Evolutionary conservation across 352 stramenopile genomes (phyloP).

Genomic region (Globisporangium uncinulatum): DNA sequence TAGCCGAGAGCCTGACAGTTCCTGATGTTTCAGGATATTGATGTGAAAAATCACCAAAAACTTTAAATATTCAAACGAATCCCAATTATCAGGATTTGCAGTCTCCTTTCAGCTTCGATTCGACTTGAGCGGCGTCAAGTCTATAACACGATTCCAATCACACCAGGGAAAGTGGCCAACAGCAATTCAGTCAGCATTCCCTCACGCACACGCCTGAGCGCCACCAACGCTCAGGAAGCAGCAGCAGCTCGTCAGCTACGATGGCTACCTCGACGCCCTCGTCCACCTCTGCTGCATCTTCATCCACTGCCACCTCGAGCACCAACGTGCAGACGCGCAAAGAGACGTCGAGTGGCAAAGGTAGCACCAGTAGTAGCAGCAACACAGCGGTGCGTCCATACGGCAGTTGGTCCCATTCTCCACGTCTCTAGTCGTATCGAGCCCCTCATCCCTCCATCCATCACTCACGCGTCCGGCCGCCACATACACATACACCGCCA

Average conservation of each 20-base stretch:
- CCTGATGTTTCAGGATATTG: too few species aligned
- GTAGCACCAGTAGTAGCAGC: constrained; percentile 1
- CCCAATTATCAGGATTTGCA: neutral
- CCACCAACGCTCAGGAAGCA: neutral
- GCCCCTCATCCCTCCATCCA: neutral
- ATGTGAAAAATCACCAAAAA: neutral
- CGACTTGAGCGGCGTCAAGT: neutral
- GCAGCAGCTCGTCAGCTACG: neutral
- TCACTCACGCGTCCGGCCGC: neutral
- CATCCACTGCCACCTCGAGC: neutral
- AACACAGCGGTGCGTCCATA: neutral
- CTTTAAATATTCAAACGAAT: constrained; percentile 2
- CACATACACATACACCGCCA: neutral
- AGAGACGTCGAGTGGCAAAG: constrained; percentile 2
- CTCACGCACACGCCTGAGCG: too few species aligned
- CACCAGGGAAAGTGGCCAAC: too few species aligned
- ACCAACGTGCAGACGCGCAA: neutral
- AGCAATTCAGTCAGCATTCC: too few species aligned
- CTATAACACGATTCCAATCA: neutral
- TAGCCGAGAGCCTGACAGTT: too few species aligned
- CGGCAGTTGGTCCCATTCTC: neutral
- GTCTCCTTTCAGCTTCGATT: neutral
- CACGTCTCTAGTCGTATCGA: neutral
- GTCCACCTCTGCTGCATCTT: neutral
- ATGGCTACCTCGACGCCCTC: neutral